These are phyloP conservation scores for Tephrocybe sp. DNA, from an alignment of 768 basidiomycete species.

Conservation along the genomic window DNA sequence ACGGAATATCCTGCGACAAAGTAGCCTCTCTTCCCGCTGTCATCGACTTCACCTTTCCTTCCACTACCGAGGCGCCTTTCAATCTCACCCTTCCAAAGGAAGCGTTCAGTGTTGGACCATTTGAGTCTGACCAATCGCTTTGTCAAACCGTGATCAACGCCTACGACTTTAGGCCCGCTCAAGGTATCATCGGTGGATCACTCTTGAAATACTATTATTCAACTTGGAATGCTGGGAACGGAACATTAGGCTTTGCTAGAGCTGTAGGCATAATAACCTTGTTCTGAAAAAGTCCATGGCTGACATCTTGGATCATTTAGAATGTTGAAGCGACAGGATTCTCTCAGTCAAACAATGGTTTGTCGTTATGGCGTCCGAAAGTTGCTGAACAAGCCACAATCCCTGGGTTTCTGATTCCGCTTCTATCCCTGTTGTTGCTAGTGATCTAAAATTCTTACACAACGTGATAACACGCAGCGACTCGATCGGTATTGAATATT, in stretches of 20 bases:
- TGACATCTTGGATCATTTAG: no score
- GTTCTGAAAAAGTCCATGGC: neutral
- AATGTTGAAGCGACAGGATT: no score
- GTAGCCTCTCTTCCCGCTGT: slow-evolving; percentile 44
- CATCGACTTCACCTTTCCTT: slow-evolving; percentile 51
- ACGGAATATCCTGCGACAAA: slow-evolving; percentile 48
- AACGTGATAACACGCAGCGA: no score
- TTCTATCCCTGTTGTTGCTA: no score
- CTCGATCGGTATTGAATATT: no score
- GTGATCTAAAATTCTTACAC: no score
- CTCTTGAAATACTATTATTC: slow-evolving; percentile 56
- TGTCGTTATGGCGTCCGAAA: no score
- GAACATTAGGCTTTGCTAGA: slow-evolving; percentile 47
- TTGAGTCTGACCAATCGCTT: slow-evolving; percentile 41
- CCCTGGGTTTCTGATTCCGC: no score
- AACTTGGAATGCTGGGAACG: slow-evolving; percentile 50
- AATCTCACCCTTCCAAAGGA: slow-evolving; percentile 54
- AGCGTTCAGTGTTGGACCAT: slow-evolving; percentile 56
- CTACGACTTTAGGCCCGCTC: slow-evolving; percentile 40
- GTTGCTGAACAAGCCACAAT: no score
- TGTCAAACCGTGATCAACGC: slow-evolving; percentile 61
- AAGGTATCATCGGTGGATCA: slow-evolving; percentile 49
- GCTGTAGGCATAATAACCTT: neutral
- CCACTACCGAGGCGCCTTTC: slow-evolving; percentile 44
- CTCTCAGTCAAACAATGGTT: no score